phyloP scores from a whole-genome alignment of 768 basidiomycete genomes.

The Baorangia bicolor region DNA sequence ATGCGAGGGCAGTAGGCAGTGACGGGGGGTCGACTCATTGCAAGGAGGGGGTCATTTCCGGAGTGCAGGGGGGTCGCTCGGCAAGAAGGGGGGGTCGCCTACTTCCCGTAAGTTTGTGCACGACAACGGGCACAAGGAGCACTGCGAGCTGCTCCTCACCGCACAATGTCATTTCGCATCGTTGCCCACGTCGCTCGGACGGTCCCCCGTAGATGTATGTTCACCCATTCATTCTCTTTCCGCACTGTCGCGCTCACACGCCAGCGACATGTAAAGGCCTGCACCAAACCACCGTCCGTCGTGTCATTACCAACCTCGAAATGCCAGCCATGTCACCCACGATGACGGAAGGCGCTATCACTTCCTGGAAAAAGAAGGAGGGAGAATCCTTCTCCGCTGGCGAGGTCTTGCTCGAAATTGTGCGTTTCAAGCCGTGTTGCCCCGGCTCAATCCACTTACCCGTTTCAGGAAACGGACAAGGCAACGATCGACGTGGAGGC shows the following conservation, averaged over 20 bases:
- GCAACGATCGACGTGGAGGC: conserved; percentile 99
- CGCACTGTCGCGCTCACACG: neutral
- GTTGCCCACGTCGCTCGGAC: conserved; percentile 12
- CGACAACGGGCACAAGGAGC: neutral
- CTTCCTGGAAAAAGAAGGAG: conserved; percentile 86
- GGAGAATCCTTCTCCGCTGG: conserved; percentile 79
- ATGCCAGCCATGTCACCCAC: conserved; percentile 99
- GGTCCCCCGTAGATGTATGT: conserved; percentile 27
- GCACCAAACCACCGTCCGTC: conserved; percentile 49
- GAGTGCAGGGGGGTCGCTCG: conserved; percentile 9
- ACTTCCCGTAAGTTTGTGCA: neutral
- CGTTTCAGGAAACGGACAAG: conserved; percentile 82
- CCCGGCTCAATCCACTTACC: neutral
- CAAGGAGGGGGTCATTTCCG: neutral
- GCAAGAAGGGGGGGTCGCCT: conserved; percentile 7
- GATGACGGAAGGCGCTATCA: conserved; percentile 93
- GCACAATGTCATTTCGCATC: conserved; percentile 17
- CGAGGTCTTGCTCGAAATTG: conserved; percentile 88
- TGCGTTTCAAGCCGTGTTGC: conserved; percentile 38
- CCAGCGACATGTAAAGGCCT: conserved; percentile 31
- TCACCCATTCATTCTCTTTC: neutral
- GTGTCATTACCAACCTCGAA: conserved; percentile 69
- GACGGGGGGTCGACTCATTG: conserved; percentile 6
- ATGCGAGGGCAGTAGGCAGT: neutral
- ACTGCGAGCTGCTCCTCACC: neutral